Conservation (phyloP, 495 filamentous ascomycete genomes). For the Aspergillus ostianus region DNA sequence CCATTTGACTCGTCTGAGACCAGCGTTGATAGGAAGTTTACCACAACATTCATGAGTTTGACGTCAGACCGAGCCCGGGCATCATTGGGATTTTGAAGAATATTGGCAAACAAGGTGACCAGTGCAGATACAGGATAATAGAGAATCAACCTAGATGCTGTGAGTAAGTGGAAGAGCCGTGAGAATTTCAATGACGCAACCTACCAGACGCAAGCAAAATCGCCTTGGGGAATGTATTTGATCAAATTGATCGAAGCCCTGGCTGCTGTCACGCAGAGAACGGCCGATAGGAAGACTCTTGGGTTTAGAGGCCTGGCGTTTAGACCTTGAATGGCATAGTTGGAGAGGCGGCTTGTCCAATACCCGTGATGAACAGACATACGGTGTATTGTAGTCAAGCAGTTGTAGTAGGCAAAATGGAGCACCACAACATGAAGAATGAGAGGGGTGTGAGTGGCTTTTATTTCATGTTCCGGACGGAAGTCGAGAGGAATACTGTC, state of each 20-base stretch:
- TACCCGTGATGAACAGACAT: conserved; percentile 99
- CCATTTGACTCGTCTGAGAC: conserved; percentile 74
- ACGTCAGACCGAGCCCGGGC: conserved; percentile 83
- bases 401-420: conserved; percentile 98
- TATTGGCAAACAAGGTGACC: conserved; percentile 94
- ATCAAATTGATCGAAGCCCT: conserved; percentile 90
- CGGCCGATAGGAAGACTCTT: conserved; percentile 89
- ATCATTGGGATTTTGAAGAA: conserved; percentile 93
- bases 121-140: conserved; percentile 97
- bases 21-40: conserved; percentile 81
- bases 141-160: conserved; percentile 71
- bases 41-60: conserved; percentile 86
- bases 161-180: conserved; percentile 21
- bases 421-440: conserved; percentile 90
- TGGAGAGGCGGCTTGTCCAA: conserved; percentile 93
- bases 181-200: conserved; percentile 24
- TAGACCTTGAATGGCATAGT: conserved; percentile 90
- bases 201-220: conserved; percentile 94
- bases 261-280: conserved; percentile 86
- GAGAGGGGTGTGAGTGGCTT: conserved; percentile 81
- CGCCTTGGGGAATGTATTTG: conserved; percentile 93
- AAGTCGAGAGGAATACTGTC: conserved; percentile 91
- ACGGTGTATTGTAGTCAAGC: conserved; percentile 93
- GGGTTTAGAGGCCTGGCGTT: conserved; percentile 91
- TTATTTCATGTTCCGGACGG: conserved; percentile 92